Evolutionary conservation across 768 basidiomycete species (phyloP), one percentile per base, ranked within the genome.

Genomic region (Lentinula boryana): DNA sequence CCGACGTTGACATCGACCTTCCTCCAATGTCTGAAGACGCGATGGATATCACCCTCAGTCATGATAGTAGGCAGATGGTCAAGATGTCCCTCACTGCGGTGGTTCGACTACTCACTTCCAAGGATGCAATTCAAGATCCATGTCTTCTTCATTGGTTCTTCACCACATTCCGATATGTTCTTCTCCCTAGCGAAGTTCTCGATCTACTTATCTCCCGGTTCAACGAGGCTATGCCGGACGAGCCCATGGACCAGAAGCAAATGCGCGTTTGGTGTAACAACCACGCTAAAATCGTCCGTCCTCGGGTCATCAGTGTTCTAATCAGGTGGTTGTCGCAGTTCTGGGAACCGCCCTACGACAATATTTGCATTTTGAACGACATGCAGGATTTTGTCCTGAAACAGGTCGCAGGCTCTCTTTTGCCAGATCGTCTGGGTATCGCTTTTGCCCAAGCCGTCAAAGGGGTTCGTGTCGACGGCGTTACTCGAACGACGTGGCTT

Each of bases 261-360:
- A 75, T 67, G 61, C 66, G 73, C 64, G 66, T 74, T 27, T 74
- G 73, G 71, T 54, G 77, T 49, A 60, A 50, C 36, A 60, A 60
- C 27, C 58, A 83, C 61, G 75, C 78, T 5, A 71, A 76, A 32
- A 78, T 79, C 13, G 74, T 85, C 38, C 84, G 83, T 56, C 71
- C 84, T 56, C 77, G 84, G n/a, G 77, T 90, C 16, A 82, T 80
- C 50, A 84, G 83, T 66, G 65, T 86, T 23, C 66, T 91, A 60
- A 79, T 83, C 64, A 74, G 79, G n/a, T 93, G 90, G 90, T 76
- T 90, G n/a, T 80, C 86, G 60, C 71, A 76, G 40, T 81, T 89
- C 67, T 93, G 89, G 89, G 75, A 78, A 38, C 72, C 75, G n/a
- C 77, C 77, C 1, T 68, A 72, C 3, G 90, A 92, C 60, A 62